These are phyloP conservation scores for Kwoniella shivajii DNA, from an alignment of 1,284 basidiomycete species.

Conservation along the genomic window DNA sequence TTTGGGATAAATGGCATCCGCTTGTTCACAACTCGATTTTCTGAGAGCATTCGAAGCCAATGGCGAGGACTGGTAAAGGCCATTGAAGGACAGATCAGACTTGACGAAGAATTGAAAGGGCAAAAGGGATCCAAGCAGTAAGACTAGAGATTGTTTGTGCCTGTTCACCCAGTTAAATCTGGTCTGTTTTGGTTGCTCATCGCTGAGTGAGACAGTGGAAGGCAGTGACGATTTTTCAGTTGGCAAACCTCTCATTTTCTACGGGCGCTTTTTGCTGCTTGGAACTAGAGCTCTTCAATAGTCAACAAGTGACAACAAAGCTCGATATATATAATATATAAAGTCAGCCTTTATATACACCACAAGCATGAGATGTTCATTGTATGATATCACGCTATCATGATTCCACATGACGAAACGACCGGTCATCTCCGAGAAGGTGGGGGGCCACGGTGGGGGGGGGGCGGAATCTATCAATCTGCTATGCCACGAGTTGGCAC, in stretches of 20 bases:
- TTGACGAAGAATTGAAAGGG: not conserved
- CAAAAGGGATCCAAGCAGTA: not conserved
- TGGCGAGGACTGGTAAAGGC: no score
- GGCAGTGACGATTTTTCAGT: conserved; percentile 3
- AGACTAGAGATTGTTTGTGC: not conserved
- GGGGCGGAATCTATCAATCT: no score
- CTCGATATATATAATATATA: no score
- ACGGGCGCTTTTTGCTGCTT: no score
- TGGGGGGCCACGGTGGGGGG: no score
- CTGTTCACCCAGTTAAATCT: not conserved
- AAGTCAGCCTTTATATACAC: no score
- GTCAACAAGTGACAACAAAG: no score
- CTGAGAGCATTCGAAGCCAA: no score
- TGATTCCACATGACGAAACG: not conserved
- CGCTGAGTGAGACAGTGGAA: not conserved
- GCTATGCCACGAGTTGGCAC: not conserved
- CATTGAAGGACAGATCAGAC: no score
- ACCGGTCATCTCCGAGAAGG: conserved; percentile 1
- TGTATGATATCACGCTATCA: conserved; percentile 1
- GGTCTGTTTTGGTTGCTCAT: not conserved
- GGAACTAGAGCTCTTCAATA: no score
- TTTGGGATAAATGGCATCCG: conserved; percentile 25
- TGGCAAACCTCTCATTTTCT: conserved; percentile 4
- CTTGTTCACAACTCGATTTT: conserved; percentile 25
- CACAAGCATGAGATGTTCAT: no score